Percentiles rank a stretch among this genome's conserved stretches.
Conservation (phyloP, 495 filamentous ascomycete genomes). For the Penicillium robsamsonii region DNA sequence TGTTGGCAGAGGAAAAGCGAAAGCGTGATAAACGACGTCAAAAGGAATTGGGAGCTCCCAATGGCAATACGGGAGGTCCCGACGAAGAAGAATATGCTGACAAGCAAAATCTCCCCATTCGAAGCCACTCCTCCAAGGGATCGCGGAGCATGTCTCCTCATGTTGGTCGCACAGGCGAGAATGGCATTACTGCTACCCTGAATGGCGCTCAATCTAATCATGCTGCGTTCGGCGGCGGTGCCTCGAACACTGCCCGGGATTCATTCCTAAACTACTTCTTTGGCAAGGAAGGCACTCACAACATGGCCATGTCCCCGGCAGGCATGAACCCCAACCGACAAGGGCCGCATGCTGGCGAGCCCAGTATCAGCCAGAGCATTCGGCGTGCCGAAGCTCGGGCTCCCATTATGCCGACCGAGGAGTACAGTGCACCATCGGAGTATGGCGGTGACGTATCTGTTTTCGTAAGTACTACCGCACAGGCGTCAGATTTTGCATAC, state of each 20-base stretch:
- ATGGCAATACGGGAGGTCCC: slow-evolving; percentile 66
- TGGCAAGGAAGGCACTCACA: slow-evolving; percentile 74
- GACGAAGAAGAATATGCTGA: slow-evolving; percentile 63
- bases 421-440: slow-evolving; percentile 37
- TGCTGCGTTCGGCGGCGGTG: slow-evolving; percentile 61
- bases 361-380: slow-evolving; percentile 79
- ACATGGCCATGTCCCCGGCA: slow-evolving; percentile 32
- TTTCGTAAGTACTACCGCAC: slow-evolving; percentile 52
- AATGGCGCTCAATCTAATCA: slow-evolving; percentile 66
- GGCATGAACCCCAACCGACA: slow-evolving; percentile 55
- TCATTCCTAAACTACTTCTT: slow-evolving; percentile 99
- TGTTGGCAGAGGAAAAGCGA: slow-evolving; percentile 76
- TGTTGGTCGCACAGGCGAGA: slow-evolving; percentile 58
- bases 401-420: slow-evolving; percentile 39
- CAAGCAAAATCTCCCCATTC: slow-evolving; percentile 55
- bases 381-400: slow-evolving; percentile 65
- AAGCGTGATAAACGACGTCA: slow-evolving; percentile 77
- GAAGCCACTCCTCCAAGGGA: slow-evolving; percentile 58
- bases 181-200: slow-evolving; percentile 62
- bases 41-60: slow-evolving; percentile 73
- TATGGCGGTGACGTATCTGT: slow-evolving; percentile 51
- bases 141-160: slow-evolving; percentile 78
- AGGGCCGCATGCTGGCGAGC: slow-evolving; percentile 70
- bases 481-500: neutral
- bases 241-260: slow-evolving; percentile 61